Conservation (phyloP, 306 rosid genomes). For the Quercus bicolor region DNA sequence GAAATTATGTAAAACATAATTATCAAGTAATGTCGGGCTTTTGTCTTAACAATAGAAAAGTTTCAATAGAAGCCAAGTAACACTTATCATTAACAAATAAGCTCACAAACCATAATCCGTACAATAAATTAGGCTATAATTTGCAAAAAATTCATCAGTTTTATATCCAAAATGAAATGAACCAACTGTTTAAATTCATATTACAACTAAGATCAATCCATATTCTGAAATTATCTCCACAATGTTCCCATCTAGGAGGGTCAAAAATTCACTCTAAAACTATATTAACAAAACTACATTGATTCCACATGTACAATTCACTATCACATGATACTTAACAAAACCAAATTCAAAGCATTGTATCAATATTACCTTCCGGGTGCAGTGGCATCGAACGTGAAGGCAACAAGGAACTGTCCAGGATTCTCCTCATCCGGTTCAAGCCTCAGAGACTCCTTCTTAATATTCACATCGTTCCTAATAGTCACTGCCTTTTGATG, state of each 20-base stretch:
- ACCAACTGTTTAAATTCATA: neutral
- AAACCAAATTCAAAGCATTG: neutral
- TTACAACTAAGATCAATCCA: neutral
- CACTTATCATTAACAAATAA: neutral
- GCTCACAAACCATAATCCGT: neutral
- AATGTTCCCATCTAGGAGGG: neutral
- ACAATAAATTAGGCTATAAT: neutral
- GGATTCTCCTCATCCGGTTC: slow-evolving; percentile 47
- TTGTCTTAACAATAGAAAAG: neutral
- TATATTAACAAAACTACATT: neutral
- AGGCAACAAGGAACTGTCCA: slow-evolving; percentile 30
- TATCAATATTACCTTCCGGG: slow-evolving; percentile 29
- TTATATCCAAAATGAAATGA: neutral
- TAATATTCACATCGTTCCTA: slow-evolving; percentile 41
- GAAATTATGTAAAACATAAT: neutral
- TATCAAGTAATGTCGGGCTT: neutral
- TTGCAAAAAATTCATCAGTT: neutral
- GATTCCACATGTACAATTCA: neutral
- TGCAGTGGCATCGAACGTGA: slow-evolving; percentile 48
- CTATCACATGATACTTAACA: too few species aligned
- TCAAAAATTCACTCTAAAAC: neutral
- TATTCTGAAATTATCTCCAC: neutral
- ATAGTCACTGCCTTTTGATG: slow-evolving; percentile 40
- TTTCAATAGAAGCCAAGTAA: neutral
- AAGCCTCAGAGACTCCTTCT: slow-evolving; percentile 35